Evolutionary conservation across 2,329 filamentous ascomycete species (phyloP).

Genomic region (Pezicula neosporulosa): DNA sequence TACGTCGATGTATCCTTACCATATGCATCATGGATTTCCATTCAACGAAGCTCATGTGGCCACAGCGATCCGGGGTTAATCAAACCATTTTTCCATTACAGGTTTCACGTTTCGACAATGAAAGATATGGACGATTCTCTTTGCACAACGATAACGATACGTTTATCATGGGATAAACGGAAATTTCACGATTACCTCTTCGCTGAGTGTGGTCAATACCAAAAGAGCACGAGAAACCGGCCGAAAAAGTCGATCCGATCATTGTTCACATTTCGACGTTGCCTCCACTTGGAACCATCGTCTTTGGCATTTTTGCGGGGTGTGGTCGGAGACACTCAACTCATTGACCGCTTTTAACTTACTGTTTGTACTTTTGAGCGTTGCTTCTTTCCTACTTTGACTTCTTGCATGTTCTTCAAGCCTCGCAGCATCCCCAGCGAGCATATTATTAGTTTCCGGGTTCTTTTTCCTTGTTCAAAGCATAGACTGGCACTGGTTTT

Average conservation of each 20-base stretch:
- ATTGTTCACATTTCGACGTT: conserved; percentile 5
- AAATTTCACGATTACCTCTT: conserved; percentile 23
- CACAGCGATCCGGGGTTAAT: conserved; percentile 31
- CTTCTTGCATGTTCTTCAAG: conserved; percentile 24
- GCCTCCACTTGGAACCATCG: conserved; percentile 8
- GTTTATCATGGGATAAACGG: not conserved
- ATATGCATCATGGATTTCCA: conserved; percentile 26
- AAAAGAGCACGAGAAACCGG: not conserved
- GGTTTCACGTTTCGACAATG: not conserved
- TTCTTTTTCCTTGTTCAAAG: conserved; percentile 11
- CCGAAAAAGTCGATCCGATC: conserved; percentile 2
- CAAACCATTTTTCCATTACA: not conserved
- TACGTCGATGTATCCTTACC: conserved; percentile 35
- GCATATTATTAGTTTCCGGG: not conserved
- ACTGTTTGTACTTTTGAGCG: conserved; percentile 22
- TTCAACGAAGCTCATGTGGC: conserved; percentile 31
- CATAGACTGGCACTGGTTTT: conserved; percentile 17
- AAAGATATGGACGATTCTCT: conserved; percentile 12
- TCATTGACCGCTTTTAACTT: conserved; percentile 8
- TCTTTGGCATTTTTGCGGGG: conserved; percentile 24
- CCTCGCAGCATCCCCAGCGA: not conserved
- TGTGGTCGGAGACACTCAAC: conserved; percentile 6
- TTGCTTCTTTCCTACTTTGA: conserved; percentile 2
- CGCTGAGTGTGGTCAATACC: conserved; percentile 22
- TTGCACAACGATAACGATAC: conserved; percentile 6